Evolutionary conservation across 2,329 filamentous ascomycete species (phyloP), one percentile per base, ranked within the genome.

Genomic region (Amauroascus verrucosus): DNA sequence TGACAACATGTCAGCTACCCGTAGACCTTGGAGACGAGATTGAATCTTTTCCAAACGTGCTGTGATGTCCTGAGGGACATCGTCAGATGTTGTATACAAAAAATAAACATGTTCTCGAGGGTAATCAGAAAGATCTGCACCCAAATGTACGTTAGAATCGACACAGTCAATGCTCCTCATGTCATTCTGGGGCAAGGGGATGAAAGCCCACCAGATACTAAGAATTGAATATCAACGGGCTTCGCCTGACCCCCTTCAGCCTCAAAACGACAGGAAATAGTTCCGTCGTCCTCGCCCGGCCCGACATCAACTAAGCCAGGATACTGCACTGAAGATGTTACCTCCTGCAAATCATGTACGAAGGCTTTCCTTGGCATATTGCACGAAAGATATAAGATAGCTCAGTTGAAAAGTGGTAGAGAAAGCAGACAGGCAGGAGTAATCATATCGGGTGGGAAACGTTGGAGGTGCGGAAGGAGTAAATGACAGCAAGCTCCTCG

Each of bases 221-320:
- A 60, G 11, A 64, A 65, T 33, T 71, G 64, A 33, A 75, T 61
- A 24, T 70, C 63, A 35, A 74, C 61, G 2, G 53, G 44, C 3
- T 56, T 51, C 9, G 43, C 35, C 24, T 62, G 65, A 32, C 64
- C 60, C 5, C 64, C 20, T 62, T 53, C 32, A 69, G 68, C 40
- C 63, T 56, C 59, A 77, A 86, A 3, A 68, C 73, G 64, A n/a
- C 91, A 85, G 13, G 76, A 76, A 54, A 94, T 74, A 54, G 86
- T 81, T 48, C 85, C 86, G 65, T 91, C 85, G 30, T 85, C 83
- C 4, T 83, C 80, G 14, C 85, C 85, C 33, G 73, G 71, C 32
- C 70, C 69, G 22, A 95, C 70, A 32, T 74, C 64, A 46, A 69
- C 69, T 46, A 93, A 72, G 47, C 75, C 69, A 0, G 70, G 58